Evolutionary conservation across 2,329 filamentous ascomycete species (phyloP).

Genomic region (Stagonosporopsis chrysanthemi): DNA sequence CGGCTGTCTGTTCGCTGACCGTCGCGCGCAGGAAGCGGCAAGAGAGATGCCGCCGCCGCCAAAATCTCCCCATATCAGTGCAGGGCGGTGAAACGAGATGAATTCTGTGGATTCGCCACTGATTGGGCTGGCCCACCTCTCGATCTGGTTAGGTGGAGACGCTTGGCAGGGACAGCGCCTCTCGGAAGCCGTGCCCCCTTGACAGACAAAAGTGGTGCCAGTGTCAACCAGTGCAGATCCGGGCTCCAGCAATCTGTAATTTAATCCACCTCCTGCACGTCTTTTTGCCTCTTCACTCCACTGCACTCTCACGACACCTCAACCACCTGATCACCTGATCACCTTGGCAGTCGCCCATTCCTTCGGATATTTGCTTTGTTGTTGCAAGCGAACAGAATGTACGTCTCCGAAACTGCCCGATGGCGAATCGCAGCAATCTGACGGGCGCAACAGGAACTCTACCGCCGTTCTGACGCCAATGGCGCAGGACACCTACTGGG

Average conservation of each 20-base stretch:
- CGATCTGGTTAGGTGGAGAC: constrained; percentile 6
- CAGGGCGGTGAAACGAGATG: constrained; percentile 30
- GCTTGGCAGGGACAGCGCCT: constrained; percentile 24
- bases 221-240: constrained; percentile 28
- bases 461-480: constrained; percentile 45
- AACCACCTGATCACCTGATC: constrained; percentile 2
- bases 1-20: constrained; percentile 8
- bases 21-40: constrained; percentile 28
- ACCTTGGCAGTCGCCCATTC: constrained; percentile 27
- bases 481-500: constrained; percentile 68
- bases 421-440: constrained; percentile 25
- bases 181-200: constrained; percentile 32
- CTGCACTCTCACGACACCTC: constrained; percentile 22
- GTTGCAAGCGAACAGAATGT: constrained; percentile 35
- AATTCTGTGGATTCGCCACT: constrained; percentile 9
- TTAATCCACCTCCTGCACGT: constrained; percentile 41
- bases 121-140: constrained; percentile 21
- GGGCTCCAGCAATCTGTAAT: constrained; percentile 36
- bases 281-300: constrained; percentile 25
- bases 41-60: constrained; percentile 22
- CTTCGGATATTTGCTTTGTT: constrained; percentile 18
- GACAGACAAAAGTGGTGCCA: constrained; percentile 39
- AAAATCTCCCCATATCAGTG: constrained; percentile 29
- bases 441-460: constrained; percentile 45
- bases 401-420: constrained; percentile 22